A percentile compares a stretch with the other conserved stretches of the same genome.
phyloP scores from a whole-genome alignment of 306 rosid genomes.

The Inga oerstediana region DNA sequence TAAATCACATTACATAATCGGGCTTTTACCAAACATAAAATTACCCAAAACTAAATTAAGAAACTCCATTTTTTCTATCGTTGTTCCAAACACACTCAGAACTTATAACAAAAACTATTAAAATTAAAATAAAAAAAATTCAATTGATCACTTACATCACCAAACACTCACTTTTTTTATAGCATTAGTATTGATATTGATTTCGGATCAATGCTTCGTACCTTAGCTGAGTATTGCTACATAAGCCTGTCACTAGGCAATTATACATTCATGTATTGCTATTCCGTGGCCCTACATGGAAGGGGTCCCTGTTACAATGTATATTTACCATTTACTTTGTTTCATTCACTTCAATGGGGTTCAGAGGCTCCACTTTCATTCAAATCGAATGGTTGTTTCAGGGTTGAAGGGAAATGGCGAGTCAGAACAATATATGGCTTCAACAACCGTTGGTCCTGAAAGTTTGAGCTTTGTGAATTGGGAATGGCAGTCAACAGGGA shows the following conservation, averaged over 20 bases:
- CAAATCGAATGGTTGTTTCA: background rate
- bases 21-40: too few species aligned
- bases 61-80: too few species aligned
- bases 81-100: too few species aligned
- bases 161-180: too few species aligned
- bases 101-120: too few species aligned
- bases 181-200: background rate
- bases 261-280: background rate
- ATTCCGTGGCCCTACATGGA: background rate
- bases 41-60: too few species aligned
- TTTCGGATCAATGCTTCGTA: background rate
- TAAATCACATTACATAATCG: too few species aligned
- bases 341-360: background rate
- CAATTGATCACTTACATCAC: too few species aligned
- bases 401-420: background rate
- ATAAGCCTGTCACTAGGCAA: background rate
- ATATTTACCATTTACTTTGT: slow-evolving; percentile 8
- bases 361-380: background rate
- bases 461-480: slow-evolving; percentile 22
- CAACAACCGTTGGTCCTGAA: background rate
- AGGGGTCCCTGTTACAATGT: background rate
- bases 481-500: background rate
- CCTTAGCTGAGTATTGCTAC: background rate
- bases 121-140: too few species aligned
- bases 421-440: background rate